phyloP scores from a whole-genome alignment of 345 rosid species.

The Hibiscus tridactylites region DNA sequence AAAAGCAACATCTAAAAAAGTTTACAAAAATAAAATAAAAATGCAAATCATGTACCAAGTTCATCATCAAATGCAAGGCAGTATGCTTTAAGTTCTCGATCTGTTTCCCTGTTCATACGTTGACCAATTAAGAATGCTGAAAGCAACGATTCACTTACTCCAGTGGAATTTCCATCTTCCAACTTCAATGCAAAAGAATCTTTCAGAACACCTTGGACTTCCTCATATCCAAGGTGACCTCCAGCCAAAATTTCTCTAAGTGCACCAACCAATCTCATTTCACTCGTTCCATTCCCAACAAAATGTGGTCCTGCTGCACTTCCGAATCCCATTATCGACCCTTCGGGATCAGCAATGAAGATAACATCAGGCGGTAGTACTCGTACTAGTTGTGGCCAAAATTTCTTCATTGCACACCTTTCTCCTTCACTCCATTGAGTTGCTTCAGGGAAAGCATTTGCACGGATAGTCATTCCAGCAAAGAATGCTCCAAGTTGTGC shows the following conservation, averaged over 20 bases:
- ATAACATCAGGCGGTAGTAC: conserved; percentile 73
- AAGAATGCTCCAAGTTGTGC: conserved; percentile 95
- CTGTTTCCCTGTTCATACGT: conserved; percentile 93
- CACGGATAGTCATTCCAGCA: conserved; percentile 91
- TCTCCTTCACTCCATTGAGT: conserved; percentile 99
- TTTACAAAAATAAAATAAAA: conserved; percentile 5
- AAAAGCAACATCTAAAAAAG: neutral
- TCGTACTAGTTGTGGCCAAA: conserved; percentile 74
- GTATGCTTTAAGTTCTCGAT: conserved; percentile 87
- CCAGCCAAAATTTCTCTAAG: conserved; percentile 92
- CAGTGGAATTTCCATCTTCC: conserved; percentile 35
- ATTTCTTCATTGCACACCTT: conserved; percentile 53
- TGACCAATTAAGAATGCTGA: conserved; percentile 96
- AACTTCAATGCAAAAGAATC: conserved; percentile 67
- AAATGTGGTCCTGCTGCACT: conserved; percentile 69
- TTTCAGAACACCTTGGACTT: conserved; percentile 71
- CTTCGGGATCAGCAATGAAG: conserved; percentile 94
- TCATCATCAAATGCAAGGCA: conserved; percentile 97
- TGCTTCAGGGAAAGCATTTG: conserved; percentile 78
- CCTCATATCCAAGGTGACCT: conserved; percentile 91
- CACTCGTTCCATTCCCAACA: conserved; percentile 56
- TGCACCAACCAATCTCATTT: conserved; percentile 95
- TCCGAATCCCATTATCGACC: conserved; percentile 68
- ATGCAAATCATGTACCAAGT: conserved; percentile 43
- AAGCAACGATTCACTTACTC: conserved; percentile 81